Percentiles rank a stretch among this genome's conserved stretches.
These are phyloP conservation scores for Moesziomyces sp. DNA, from an alignment of 1,284 basidiomycete species.

Conservation along the genomic window DNA sequence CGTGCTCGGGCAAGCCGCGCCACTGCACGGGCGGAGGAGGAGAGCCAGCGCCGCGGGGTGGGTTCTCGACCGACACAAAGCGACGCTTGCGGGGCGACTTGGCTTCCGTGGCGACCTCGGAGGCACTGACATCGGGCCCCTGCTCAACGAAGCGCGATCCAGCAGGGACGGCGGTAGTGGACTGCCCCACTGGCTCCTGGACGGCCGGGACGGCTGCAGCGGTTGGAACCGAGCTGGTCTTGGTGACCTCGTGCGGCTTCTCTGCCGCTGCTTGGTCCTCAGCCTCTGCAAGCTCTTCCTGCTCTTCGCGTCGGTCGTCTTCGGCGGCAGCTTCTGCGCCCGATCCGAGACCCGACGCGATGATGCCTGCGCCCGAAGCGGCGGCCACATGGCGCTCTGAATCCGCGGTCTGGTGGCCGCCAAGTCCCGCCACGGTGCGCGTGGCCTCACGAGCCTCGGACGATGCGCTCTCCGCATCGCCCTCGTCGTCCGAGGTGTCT, in stretches of 20 bases:
- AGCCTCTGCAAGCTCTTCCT: constrained; percentile 20
- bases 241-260: neutral
- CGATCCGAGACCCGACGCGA: constrained; percentile 25
- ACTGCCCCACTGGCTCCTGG: neutral
- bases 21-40: constrained; percentile 43
- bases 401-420: constrained; percentile 22
- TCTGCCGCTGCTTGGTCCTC: constrained; percentile 3
- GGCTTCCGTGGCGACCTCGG: neutral
- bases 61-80: constrained; percentile 42
- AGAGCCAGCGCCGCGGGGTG: constrained; percentile 29
- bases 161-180: neutral
- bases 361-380: constrained; percentile 16
- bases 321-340: constrained; percentile 21
- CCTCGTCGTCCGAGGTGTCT: neutral
- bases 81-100: constrained; percentile 22
- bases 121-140: neutral
- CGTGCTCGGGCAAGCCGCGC: constrained; percentile 8
- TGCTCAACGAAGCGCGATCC: constrained; percentile 23
- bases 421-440: constrained; percentile 19
- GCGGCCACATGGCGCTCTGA: constrained; percentile 6
- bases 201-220: neutral
- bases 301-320: constrained; percentile 18
- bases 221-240: neutral
- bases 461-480: neutral
- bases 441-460: constrained; percentile 4